Evolutionary conservation across 2,329 filamentous ascomycete species (phyloP).

Genomic region (Xylariomycetidae sp.): DNA sequence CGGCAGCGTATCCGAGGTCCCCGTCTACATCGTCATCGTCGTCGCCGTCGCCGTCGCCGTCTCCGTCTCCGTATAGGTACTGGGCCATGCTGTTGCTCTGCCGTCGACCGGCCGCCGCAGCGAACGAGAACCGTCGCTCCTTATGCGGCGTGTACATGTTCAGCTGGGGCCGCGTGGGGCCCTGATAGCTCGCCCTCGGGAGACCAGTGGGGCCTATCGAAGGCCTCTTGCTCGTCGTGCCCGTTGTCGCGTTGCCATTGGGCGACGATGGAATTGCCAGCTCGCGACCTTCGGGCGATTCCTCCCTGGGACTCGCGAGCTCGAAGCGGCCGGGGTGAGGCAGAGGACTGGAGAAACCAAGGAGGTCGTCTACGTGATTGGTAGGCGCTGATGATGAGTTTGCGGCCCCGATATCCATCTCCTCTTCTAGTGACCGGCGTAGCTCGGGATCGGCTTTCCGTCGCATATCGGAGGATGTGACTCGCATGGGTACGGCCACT

Average conservation of each 20-base stretch:
- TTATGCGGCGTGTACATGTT: constrained; percentile 41
- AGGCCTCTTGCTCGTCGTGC: constrained; percentile 8
- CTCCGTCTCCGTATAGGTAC: constrained; percentile 40
- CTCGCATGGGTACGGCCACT: constrained; percentile 83
- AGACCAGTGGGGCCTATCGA: constrained; percentile 8
- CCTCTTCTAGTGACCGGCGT: constrained; percentile 61
- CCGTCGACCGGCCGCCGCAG: constrained; percentile 43
- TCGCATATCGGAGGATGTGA: constrained; percentile 78
- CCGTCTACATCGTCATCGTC: constrained; percentile 79
- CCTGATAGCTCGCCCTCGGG: constrained; percentile 35
- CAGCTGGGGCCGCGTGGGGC: constrained; percentile 36
- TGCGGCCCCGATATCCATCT: constrained; percentile 83
- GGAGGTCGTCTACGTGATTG: constrained; percentile 57
- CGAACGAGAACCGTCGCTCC: constrained; percentile 51
- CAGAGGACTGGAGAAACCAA: constrained; percentile 62
- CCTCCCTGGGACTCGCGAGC: constrained; percentile 44
- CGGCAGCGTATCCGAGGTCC: constrained; percentile 89
- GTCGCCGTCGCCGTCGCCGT: constrained; percentile 30
- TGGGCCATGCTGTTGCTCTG: constrained; percentile 49
- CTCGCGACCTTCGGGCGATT: constrained; percentile 33
- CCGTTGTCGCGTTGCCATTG: too few relatives aligned
- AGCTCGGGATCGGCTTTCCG: constrained; percentile 52
- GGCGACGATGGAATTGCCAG: too few relatives aligned
- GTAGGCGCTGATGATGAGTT: constrained; percentile 46
- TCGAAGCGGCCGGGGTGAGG: constrained; percentile 75